phyloP scores from a whole-genome alignment of 1,139 yeast species.

The Hyphopichia khmerensis region DNA sequence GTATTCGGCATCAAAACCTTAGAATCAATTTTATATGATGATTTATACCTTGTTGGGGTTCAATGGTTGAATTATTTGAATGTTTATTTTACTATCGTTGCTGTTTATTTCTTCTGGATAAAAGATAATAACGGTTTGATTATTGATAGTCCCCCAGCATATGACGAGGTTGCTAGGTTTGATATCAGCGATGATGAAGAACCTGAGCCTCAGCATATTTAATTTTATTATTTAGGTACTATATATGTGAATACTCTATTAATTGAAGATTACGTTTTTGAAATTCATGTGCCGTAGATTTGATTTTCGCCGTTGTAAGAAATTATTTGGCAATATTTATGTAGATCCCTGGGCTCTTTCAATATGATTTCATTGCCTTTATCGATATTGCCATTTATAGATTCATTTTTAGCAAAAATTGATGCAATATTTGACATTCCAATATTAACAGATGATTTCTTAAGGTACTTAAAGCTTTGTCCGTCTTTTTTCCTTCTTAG shows the following conservation, averaged over 20 bases:
- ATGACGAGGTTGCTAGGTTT: constrained; percentile 18
- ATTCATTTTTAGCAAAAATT: neutral
- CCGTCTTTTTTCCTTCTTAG: constrained; percentile 1
- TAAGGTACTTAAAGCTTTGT: neutral
- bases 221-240: too few relatives aligned
- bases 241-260: too few relatives aligned
- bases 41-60: neutral
- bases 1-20: neutral
- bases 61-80: constrained; percentile 16
- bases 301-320: too few relatives aligned
- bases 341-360: neutral
- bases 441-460: neutral
- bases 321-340: neutral
- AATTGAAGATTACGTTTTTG: too few relatives aligned
- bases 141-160: constrained; percentile 17
- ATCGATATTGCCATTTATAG: neutral
- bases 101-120: constrained; percentile 35
- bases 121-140: constrained; percentile 34
- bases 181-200: constrained; percentile 21
- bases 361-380: neutral
- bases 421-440: neutral
- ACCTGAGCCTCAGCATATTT: neutral
- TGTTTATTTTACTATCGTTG: constrained; percentile 17
- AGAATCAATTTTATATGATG: constrained; percentile 1
- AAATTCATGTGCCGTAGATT: too few relatives aligned